Conservation (phyloP, 176 grass and related monocot genomes). For the Eremochloa ophiuroides region DNA sequence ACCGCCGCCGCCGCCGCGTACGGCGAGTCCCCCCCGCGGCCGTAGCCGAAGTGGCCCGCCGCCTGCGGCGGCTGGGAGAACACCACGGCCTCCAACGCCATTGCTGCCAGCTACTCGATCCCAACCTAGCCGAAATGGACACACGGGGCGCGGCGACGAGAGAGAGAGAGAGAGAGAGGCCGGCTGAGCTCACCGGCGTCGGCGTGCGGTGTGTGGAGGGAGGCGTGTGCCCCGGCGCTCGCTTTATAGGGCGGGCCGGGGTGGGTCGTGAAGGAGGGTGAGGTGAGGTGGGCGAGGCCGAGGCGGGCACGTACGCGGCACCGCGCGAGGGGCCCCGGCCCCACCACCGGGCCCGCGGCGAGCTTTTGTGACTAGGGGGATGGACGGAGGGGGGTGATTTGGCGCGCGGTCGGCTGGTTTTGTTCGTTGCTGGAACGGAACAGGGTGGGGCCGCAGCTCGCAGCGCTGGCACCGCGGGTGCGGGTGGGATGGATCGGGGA, state of each 20-base stretch:
- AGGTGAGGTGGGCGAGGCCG: neutral
- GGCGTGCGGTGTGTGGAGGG: neutral
- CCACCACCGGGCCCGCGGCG: neutral
- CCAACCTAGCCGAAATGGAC: no score
- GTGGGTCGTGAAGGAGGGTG: neutral
- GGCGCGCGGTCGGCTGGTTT: slow-evolving; percentile 9
- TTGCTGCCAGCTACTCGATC: neutral
- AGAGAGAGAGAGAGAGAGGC: neutral
- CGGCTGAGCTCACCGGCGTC: neutral
- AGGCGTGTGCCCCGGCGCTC: neutral
- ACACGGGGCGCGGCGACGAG: neutral
- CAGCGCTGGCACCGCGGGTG: neutral
- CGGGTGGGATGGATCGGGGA: no score
- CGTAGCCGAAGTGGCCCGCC: slow-evolving; percentile 46
- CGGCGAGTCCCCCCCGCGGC: slow-evolving; percentile 21
- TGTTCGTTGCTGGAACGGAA: neutral
- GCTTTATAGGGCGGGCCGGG: slow-evolving; percentile 29
- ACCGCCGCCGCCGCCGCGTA: slow-evolving; percentile 17
- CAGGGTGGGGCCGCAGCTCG: no score
- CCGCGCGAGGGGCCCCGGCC: slow-evolving; percentile 15
- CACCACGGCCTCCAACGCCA: slow-evolving; percentile 89
- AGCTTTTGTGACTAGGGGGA: neutral
- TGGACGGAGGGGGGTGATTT: neutral
- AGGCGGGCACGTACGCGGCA: slow-evolving; percentile 12
- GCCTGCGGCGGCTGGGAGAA: slow-evolving; percentile 37